These are phyloP conservation scores for Xerocomus spinulosus DNA, from an alignment of 768 basidiomycete species.

Conservation along the genomic window DNA sequence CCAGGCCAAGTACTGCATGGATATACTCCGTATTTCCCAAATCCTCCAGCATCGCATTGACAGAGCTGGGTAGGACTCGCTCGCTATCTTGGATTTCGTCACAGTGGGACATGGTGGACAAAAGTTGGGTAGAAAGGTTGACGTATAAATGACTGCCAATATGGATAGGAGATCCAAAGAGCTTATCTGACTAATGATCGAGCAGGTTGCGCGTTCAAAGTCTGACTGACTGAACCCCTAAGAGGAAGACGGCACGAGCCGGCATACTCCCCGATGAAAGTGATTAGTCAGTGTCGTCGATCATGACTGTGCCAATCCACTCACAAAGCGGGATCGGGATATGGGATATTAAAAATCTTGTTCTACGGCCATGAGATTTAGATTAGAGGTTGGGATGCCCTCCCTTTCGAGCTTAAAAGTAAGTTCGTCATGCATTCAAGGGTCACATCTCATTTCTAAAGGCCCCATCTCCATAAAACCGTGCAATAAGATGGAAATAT, in stretches of 20 bases:
- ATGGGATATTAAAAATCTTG: neutral
- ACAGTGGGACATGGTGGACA: constrained; percentile 13
- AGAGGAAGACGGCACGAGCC: neutral
- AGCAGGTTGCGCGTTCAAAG: neutral
- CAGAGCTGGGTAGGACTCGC: neutral
- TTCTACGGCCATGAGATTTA: no score
- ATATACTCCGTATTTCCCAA: constrained; percentile 14
- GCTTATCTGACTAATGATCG: constrained; percentile 13
- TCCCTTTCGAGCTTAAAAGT: no score
- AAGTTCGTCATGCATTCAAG: no score
- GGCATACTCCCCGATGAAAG: neutral
- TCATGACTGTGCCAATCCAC: neutral
- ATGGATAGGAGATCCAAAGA: constrained; percentile 8
- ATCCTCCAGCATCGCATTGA: constrained; percentile 4
- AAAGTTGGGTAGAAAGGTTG: neutral
- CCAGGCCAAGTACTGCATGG: constrained; percentile 8
- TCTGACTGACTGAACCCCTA: constrained; percentile 2
- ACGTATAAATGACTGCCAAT: neutral
- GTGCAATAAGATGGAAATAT: neutral
- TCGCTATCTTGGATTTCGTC: neutral
- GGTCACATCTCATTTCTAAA: no score
- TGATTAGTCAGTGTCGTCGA: constrained; percentile 8
- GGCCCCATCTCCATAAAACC: no score
- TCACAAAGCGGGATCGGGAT: neutral
- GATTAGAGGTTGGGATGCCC: no score